Evolutionary conservation across 2,329 filamentous ascomycete species (phyloP).

Genomic region (Pseudogymnoascus sp.): DNA sequence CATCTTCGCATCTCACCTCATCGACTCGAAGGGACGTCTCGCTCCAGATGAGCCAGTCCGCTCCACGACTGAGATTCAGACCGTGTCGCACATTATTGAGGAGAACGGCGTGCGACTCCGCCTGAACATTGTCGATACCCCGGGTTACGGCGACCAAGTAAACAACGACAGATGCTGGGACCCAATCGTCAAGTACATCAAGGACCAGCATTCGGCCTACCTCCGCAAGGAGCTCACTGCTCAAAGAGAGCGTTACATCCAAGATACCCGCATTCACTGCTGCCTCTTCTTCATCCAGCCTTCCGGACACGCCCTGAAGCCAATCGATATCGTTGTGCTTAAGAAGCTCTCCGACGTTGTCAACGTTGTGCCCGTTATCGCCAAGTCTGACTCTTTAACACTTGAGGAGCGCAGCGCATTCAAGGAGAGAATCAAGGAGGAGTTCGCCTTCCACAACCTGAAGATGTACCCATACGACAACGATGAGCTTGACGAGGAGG

Average conservation of each 20-base stretch:
- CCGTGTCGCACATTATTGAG: constrained; percentile 97
- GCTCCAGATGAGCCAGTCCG: constrained; percentile 87
- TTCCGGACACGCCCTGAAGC: constrained; percentile 95
- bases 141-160: constrained; percentile 95
- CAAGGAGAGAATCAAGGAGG: constrained; percentile 99
- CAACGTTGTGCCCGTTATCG: constrained; percentile 97
- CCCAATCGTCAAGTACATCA: constrained; percentile 99
- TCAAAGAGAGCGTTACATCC: constrained; percentile 97
- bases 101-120: constrained; percentile 97
- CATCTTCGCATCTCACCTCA: constrained; percentile 98
- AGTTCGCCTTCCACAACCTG: constrained; percentile 98
- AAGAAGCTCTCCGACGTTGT: constrained; percentile 99
- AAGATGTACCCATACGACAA: constrained; percentile 99
- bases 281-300: constrained; percentile 99
- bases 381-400: constrained; percentile 94
- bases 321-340: constrained; percentile 97
- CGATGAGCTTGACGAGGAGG: constrained; percentile 96
- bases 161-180: constrained; percentile 99
- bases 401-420: constrained; percentile 91
- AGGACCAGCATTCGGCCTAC: constrained; percentile 99
- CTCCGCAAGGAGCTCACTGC: constrained; percentile 98
- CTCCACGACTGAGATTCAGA: constrained; percentile 95
- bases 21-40: constrained; percentile 96
- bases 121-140: constrained; percentile 98
- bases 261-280: constrained; percentile 98